Evolutionary conservation across 2,329 filamentous ascomycete genomes (phyloP).

Genomic region (Cladosporium sp.): DNA sequence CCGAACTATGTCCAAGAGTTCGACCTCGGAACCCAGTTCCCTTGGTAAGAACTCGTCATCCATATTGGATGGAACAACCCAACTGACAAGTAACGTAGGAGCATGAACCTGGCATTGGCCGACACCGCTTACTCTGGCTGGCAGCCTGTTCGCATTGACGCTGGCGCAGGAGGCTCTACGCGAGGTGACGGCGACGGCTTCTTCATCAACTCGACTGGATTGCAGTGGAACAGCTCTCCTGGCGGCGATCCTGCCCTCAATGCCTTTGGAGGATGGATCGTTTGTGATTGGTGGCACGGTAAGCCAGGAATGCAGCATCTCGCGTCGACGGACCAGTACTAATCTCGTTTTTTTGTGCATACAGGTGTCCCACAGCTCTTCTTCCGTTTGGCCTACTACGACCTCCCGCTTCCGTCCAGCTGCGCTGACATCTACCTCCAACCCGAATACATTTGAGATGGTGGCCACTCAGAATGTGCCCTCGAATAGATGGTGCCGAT

Average conservation of each 20-base stretch:
- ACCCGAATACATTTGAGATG: conserved; percentile 32
- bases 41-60: conserved; percentile 28
- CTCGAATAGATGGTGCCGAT: too few species aligned
- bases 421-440: conserved; percentile 37
- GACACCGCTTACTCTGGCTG: conserved; percentile 36
- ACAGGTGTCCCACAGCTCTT: conserved; percentile 38
- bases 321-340: neutral
- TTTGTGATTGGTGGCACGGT: conserved; percentile 21
- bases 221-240: conserved; percentile 34
- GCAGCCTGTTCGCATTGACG: conserved; percentile 38
- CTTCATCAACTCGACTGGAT: conserved; percentile 38
- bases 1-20: conserved; percentile 35
- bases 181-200: conserved; percentile 27
- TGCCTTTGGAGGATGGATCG: conserved; percentile 36
- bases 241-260: conserved; percentile 19
- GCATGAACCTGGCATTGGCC: conserved; percentile 24
- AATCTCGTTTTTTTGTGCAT: conserved; percentile 4
- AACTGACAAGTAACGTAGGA: conserved; percentile 1
- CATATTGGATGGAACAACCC: neutral
- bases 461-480: neutral
- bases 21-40: conserved; percentile 35
- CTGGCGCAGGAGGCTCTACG: conserved; percentile 26
- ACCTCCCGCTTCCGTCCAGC: conserved; percentile 30
- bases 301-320: neutral
- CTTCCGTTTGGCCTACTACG: conserved; percentile 31